Conservation (phyloP, 352 stramenopile species). For the Globisporangium echinulatum region DNA sequence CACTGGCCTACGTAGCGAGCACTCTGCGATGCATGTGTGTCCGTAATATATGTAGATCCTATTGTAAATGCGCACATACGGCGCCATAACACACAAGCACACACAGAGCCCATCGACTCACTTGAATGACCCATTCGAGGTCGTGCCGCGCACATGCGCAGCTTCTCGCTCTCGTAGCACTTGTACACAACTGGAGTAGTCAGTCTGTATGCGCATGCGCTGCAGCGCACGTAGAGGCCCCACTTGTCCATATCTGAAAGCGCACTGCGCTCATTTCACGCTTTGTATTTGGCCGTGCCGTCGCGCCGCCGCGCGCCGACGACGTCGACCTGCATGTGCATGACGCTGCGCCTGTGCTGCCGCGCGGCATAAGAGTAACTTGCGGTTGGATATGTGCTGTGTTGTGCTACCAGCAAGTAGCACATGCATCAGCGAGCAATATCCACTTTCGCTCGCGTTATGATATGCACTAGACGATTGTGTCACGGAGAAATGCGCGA, state of each 20-base stretch:
- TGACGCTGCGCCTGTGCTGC: background rate
- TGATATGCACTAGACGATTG: too few species aligned
- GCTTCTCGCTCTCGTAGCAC: background rate
- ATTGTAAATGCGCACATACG: background rate
- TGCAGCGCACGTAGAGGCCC: background rate
- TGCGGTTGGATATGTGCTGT: too few species aligned
- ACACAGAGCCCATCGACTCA: constrained; percentile 4
- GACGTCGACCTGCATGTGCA: background rate
- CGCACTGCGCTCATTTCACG: background rate
- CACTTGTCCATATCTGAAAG: background rate
- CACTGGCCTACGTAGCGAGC: background rate
- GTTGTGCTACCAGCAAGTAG: too few species aligned
- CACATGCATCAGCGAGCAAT: too few species aligned
- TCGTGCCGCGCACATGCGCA: background rate
- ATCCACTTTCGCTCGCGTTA: too few species aligned
- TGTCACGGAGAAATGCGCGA: too few species aligned
- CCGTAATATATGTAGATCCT: background rate
- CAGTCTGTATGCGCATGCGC: background rate
- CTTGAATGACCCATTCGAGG: constrained; percentile 14
- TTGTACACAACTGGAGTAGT: constrained; percentile 3
- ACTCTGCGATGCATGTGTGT: background rate
- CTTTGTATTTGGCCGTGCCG: too few species aligned
- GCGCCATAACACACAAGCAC: background rate
- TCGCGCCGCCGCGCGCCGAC: background rate
- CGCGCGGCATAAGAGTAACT: too few species aligned